phyloP scores from a whole-genome alignment of 2,329 filamentous ascomycete species.

The Cercospora citrullina region DNA sequence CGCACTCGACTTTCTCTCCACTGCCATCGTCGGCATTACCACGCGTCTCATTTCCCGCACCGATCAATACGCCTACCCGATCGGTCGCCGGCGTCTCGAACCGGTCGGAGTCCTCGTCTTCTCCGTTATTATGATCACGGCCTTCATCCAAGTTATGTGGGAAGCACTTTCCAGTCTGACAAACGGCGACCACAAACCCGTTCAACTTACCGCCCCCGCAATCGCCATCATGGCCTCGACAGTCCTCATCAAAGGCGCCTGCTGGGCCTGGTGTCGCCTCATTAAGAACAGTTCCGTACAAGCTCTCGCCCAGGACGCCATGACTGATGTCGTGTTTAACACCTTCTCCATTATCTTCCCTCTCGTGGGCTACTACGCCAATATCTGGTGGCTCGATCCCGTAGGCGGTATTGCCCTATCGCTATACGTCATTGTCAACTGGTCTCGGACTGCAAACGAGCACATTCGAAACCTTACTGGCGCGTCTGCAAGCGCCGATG shows the following conservation, averaged over 20 bases:
- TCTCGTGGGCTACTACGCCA: slow-evolving; percentile 74
- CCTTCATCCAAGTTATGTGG: slow-evolving; percentile 75
- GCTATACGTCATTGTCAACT: slow-evolving; percentile 74
- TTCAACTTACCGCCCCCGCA: slow-evolving; percentile 71
- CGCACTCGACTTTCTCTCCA: slow-evolving; percentile 76
- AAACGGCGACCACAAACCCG: slow-evolving; percentile 62
- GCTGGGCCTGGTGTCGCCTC: slow-evolving; percentile 84
- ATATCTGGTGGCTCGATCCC: slow-evolving; percentile 81
- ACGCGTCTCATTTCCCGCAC: slow-evolving; percentile 71
- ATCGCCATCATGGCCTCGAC: slow-evolving; percentile 79
- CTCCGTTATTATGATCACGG: slow-evolving; percentile 82
- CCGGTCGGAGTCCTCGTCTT: slow-evolving; percentile 80
- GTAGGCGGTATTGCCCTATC: slow-evolving; percentile 78
- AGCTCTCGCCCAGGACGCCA: slow-evolving; percentile 68
- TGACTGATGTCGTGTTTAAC: slow-evolving; percentile 85
- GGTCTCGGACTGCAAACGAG: slow-evolving; percentile 69
- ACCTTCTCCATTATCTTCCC: slow-evolving; percentile 86
- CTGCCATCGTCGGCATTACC: slow-evolving; percentile 77
- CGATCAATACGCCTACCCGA: slow-evolving; percentile 74
- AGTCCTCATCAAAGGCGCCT: slow-evolving; percentile 76
- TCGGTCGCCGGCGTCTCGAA: slow-evolving; percentile 74
- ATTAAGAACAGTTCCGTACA: slow-evolving; percentile 85
- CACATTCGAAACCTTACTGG: slow-evolving; percentile 82
- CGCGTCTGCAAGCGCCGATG: slow-evolving; percentile 74
- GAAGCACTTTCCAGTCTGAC: slow-evolving; percentile 67